Base-by-base conservation (phyloP, 1,284 basidiomycete species). In the Austropuccinia psidii region DNA sequence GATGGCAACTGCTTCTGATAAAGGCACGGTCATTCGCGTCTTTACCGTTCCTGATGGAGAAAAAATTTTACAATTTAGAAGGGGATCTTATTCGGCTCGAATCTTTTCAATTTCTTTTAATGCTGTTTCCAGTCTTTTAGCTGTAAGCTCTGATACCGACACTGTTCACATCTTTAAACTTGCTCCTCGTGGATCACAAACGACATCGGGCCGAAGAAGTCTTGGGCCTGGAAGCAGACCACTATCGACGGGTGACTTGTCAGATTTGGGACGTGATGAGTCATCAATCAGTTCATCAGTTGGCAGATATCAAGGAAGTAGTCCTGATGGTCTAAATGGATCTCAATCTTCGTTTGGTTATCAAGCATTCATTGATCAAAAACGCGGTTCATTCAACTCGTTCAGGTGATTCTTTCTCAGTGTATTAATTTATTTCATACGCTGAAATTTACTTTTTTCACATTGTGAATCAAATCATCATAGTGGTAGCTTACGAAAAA, bases 151-250 rank as follows among this genome's bases (percentile, higher is more conserved):
- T 8, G 95, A 93, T 76, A 91, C 93, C 75, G 93, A 93, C 77
- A 99, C 95, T 8, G 93, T 99, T 41, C 96, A 99, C 81, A 90
- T 99, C 64, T 99, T 97, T 84, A 92, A 91, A 80, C 84, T 98
- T 4, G 49, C 43, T 52, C 50, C 61, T 58, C 65, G 47, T 50
- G 68, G 1, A 50, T 72, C 31, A 21, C 75, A 39, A 54, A 52
- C 68, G 8, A 54, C 62, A 31, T 49, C 41, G 13, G 37, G 45
- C 39, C 64, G 66, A 31, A 72, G 62, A 37, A 43, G 52, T 43
- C 35, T 64, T 13, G 57, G 58, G 2, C 29, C 57, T 9, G 45
- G 54, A n/a, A 47, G 49, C 43, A 37, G 58, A 49, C 31, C 70
- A 24, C 21, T 73, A n/a, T 70, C 67, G 21, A 70, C 55, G 13